phyloP scores from a whole-genome alignment of 441 rosid genomes.

The Raphanus hybrid region DNA sequence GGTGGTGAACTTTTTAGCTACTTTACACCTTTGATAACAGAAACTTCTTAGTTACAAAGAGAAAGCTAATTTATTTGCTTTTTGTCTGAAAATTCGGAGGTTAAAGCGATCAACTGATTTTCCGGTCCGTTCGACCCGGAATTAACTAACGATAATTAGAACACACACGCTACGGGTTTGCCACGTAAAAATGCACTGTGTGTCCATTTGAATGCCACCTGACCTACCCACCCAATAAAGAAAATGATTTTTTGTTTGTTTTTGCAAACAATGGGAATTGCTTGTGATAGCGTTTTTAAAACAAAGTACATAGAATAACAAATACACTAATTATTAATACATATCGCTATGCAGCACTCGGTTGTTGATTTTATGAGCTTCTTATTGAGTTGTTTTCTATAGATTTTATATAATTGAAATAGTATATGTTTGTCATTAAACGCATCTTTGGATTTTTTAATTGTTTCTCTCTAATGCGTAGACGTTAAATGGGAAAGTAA shows the following conservation, averaged over 20 bases:
- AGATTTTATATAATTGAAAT: background rate
- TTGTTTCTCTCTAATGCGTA: background rate
- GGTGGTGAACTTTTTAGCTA: background rate
- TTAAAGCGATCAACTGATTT: slow-evolving; percentile 37
- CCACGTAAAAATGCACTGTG: slow-evolving; percentile 23
- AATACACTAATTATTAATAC: background rate
- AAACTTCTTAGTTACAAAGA: slow-evolving; percentile 23
- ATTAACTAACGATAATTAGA: slow-evolving; percentile 33
- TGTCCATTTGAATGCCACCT: slow-evolving; percentile 35
- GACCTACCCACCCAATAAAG: slow-evolving; percentile 31
- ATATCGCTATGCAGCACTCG: slow-evolving; percentile 1
- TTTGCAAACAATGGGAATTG: background rate
- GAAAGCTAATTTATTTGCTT: background rate
- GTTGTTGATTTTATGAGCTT: slow-evolving; percentile 2
- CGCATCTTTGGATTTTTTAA: background rate
- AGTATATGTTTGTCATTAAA: slow-evolving; percentile 1
- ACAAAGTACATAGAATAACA: background rate
- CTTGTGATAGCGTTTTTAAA: background rate
- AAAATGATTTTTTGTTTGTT: background rate
- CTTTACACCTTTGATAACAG: background rate
- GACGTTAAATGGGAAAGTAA: slow-evolving; percentile 36
- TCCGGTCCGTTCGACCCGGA: slow-evolving; percentile 38
- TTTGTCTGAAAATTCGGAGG: slow-evolving; percentile 31
- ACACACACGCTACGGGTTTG: slow-evolving; percentile 18
- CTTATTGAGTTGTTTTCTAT: slow-evolving; percentile 2